Conservation (phyloP, 2,329 filamentous ascomycete genomes). For the Ophidiomyces ophidiicola region DNA sequence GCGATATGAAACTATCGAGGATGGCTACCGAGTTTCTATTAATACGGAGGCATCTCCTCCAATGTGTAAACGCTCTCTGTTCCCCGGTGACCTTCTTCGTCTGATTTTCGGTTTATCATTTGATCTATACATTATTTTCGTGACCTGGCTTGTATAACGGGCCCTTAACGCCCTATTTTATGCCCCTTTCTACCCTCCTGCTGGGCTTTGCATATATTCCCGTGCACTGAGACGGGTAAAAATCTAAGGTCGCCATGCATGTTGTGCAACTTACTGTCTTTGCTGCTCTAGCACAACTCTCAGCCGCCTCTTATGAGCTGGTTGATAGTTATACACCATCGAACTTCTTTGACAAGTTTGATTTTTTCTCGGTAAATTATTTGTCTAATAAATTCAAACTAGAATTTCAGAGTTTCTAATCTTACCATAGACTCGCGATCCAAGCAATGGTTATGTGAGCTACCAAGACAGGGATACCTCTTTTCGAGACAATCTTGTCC, state of each 20-base stretch:
- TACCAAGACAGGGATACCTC: constrained; percentile 53
- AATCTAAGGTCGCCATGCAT: constrained; percentile 11
- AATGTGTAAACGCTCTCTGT: too few species aligned
- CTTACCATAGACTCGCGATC: constrained; percentile 41
- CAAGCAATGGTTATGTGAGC: constrained; percentile 61
- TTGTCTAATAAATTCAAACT: not conserved
- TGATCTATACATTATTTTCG: too few species aligned
- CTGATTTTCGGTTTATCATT: too few species aligned
- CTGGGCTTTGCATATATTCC: not conserved
- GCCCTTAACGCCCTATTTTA: too few species aligned
- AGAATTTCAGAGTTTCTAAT: not conserved
- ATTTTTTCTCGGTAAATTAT: constrained; percentile 38
- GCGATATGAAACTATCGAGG: too few species aligned
- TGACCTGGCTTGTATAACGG: too few species aligned
- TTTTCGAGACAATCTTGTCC: constrained; percentile 46
- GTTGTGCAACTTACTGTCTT: constrained; percentile 32
- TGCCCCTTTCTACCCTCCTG: too few species aligned
- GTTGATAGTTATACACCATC: constrained; percentile 16
- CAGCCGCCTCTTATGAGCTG: constrained; percentile 13
- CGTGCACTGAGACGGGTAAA: not conserved
- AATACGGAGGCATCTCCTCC: too few species aligned
- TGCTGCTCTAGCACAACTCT: constrained; percentile 37
- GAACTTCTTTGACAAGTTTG: constrained; percentile 41
- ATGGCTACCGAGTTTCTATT: too few species aligned
- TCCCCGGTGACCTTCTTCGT: too few species aligned